A percentile compares a stretch with the other conserved stretches of the same genome.
These are phyloP conservation scores for Moricandia moricandioides DNA, from an alignment of 345 rosid species.

Conservation along the genomic window DNA sequence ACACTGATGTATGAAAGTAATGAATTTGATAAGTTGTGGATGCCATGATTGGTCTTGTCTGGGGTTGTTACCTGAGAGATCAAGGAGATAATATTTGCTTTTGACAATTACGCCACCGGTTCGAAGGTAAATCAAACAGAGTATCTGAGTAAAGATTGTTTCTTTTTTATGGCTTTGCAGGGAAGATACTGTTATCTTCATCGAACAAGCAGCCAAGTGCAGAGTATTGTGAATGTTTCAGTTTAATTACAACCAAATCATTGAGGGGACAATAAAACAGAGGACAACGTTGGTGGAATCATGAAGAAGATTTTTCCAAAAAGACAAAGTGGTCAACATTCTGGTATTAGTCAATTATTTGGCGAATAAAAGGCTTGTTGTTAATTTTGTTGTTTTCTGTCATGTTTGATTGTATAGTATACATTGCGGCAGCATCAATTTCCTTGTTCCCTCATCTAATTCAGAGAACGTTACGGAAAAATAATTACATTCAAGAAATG, in stretches of 20 bases:
- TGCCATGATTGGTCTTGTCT: not conserved
- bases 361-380: not conserved
- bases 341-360: not conserved
- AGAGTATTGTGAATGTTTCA: slow-evolving; percentile 23
- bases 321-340: slow-evolving; percentile 23
- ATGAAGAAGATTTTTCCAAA: slow-evolving; percentile 7
- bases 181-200: not conserved
- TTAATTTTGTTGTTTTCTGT: not conserved
- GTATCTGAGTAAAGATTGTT: slow-evolving; percentile 24
- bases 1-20: not conserved
- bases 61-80: not conserved
- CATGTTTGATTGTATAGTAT: not conserved
- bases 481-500: not conserved
- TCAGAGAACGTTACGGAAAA: not conserved
- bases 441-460: not conserved
- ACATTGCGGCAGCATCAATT: not conserved
- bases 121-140: slow-evolving; percentile 9
- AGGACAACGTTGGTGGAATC: slow-evolving; percentile 23
- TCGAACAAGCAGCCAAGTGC: slow-evolving; percentile 29
- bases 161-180: not conserved
- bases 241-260: slow-evolving; percentile 19
- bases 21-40: not conserved
- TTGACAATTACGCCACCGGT: slow-evolving; percentile 1
- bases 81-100: slow-evolving; percentile 3
- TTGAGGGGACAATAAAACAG: slow-evolving; percentile 16